phyloP scores from a whole-genome alignment of 805 yeast genomes.

The Saturnispora hagleri region DNA sequence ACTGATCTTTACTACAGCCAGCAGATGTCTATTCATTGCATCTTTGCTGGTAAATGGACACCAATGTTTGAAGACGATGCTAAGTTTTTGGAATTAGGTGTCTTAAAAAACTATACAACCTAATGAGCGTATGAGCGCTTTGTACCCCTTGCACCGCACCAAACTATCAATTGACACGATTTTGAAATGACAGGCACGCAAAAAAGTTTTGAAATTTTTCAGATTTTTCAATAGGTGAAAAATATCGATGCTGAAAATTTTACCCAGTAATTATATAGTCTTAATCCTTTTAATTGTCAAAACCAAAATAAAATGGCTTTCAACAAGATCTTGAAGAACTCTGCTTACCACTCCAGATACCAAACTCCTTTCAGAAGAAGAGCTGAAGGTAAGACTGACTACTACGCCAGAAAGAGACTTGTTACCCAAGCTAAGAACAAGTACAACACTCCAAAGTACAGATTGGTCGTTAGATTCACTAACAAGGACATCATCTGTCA shows the following conservation, averaged over 20 bases:
- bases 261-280: background rate
- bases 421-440: conserved; percentile 99
- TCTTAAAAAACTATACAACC: conserved; percentile 18
- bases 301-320: conserved; percentile 8
- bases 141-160: conserved; percentile 5
- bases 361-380: conserved; percentile 99
- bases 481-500: conserved; percentile 99
- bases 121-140: background rate
- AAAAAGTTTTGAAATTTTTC: background rate
- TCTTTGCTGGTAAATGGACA: conserved; percentile 43
- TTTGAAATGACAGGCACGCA: conserved; percentile 6
- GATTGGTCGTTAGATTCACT: conserved; percentile 99
- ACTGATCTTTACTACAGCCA: conserved; percentile 69
- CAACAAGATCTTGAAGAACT: conserved; percentile 28
- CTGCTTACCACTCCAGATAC: conserved; percentile 98
- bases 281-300: conserved; percentile 3
- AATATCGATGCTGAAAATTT: background rate
- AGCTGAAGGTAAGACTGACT: conserved; percentile 99
- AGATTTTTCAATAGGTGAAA: background rate
- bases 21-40: conserved; percentile 79
- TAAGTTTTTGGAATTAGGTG: conserved; percentile 25
- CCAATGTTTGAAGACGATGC: conserved; percentile 16
- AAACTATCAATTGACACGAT: background rate
- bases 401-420: conserved; percentile 99
- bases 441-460: conserved; percentile 99